Base-by-base conservation (phyloP, 2,329 filamentous ascomycete species). In the Nemania sp. region DNA sequence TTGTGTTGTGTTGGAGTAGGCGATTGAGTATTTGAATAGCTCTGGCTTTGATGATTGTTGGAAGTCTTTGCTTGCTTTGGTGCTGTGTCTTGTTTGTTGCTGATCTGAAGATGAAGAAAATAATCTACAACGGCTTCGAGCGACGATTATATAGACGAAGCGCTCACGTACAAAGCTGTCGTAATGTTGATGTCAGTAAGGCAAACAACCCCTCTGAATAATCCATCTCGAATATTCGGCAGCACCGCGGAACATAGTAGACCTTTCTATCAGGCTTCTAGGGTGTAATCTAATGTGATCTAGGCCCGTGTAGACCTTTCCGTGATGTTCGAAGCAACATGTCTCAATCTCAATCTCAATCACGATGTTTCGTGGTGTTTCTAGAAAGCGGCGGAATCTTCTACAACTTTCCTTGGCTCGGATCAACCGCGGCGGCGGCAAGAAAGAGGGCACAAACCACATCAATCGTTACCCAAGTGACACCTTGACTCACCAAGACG, bases 81-180 rank as follows among this genome's bases (percentile, higher is more conserved):
- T 54, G 37, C 65, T 71, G 59, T 73, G 67, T 65, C 68, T 71
- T 74, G 71, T 29, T 29, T 29, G 25, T 7, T 29, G 25, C 25
- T 29, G 25, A 29, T 29, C 25, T 29, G 49, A 56, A 67, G 72
- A 58, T 21, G 59, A 57, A 60, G n/a, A 39, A 54, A 59, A 53
- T 46, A 11, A 13, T 29, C 11, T 59, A 55, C 54, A 34, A 65
- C 39, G 37, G 66, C 47, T 65, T 53, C 60, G 49, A 51, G 55
- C 34, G 57, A 43, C n/a, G 62, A 58, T 65, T 75, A 74, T 73
- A 76, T 76, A 75, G 55, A 66, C 58, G 39, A 17, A 29, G 25
- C 3, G 25, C 25, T 29, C 25, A 7, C 25, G 4, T 29, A 3
- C 25, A 29, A 29, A 29, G 25, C 7, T 29, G 25, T 29, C 25